phyloP scores from a whole-genome alignment of 1,284 basidiomycete species.

The Apiotrichum siamense region DNA sequence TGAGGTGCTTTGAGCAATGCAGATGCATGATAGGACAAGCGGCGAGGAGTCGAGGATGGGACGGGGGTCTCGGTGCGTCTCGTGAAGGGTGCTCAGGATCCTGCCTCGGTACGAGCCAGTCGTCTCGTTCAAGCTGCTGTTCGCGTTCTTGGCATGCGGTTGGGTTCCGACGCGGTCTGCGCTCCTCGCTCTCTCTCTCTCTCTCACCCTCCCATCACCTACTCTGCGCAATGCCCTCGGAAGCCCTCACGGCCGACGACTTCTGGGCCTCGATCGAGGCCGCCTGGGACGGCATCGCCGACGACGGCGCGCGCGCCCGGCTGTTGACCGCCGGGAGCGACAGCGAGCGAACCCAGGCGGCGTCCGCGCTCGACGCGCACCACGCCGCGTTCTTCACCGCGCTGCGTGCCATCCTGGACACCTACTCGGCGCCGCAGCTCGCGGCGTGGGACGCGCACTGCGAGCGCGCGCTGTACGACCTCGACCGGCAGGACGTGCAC shows the following conservation, averaged over 20 bases:
- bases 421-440: background rate
- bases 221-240: background rate
- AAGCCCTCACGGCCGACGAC: background rate
- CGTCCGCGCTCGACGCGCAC: background rate
- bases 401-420: background rate
- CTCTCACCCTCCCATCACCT: background rate
- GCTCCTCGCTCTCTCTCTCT: too few species aligned
- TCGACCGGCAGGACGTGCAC: constrained; percentile 12
- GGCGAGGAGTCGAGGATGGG: too few species aligned
- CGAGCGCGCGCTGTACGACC: constrained; percentile 3
- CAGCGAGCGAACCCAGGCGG: background rate
- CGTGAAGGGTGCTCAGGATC: too few species aligned
- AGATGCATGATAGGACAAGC: too few species aligned
- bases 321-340: background rate
- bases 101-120: too few species aligned
- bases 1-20: constrained; percentile 1
- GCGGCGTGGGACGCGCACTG: constrained; percentile 7
- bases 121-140: too few species aligned
- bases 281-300: background rate
- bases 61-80: too few species aligned
- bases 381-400: background rate
- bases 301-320: background rate
- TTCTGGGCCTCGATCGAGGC: constrained; percentile 2
- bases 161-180: too few species aligned
- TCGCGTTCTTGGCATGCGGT: too few species aligned